Base-by-base conservation (phyloP, 1,284 basidiomycete genomes). In the Lentinus polychrous region DNA sequence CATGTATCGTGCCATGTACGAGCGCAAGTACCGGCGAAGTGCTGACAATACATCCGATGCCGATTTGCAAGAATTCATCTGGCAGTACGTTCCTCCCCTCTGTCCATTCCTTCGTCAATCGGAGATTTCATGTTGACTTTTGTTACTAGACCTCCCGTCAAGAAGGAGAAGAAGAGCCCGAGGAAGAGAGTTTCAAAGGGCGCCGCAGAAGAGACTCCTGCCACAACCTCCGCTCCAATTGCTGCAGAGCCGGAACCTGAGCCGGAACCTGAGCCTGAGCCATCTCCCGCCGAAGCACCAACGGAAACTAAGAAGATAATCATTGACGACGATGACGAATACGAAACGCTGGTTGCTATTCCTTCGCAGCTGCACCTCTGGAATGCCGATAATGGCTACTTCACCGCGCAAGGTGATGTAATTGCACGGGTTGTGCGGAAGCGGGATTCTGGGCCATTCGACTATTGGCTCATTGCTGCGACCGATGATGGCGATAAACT, bases 1-100 rank as follows among this genome's bases (percentile, higher is more conserved):
- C 65, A 88, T 94, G 74, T 86, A 96, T 57, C 85, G 91, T 37
- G 95, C 94, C 50, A 91, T 95, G 76, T 97, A 86, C 66, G 94
- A 97, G 65, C 79, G 91, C 69, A 94, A 94, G 71, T 86, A 85
- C 71, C 82, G 75, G 58, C 72, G 59, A 45, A 81, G 78, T 52
- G 88, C 89, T 15, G 87, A 93, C 53, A 75, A 72, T 48, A 77
- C 84, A 7, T 66, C 67, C 15, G 87, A 91, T 55, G 64, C 72
- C 2, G 83, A 89, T 45, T 69, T 94, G 23, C 77, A 86, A 43
- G 79, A 87, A 54, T 86, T 94, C 57, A 78, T 89, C 27, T 89
- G 81, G 78, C 75, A 75, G 88, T 89, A 54, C 63, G 85, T 75
- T 35, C n/a, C n/a, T n/a, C n/a, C n/a, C n/a, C n/a, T n/a, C n/a